Evolutionary conservation across 371 early-diverging fungal genomes (phyloP), one percentile per base, ranked within the genome.

Genomic region (Mortierella sp.): DNA sequence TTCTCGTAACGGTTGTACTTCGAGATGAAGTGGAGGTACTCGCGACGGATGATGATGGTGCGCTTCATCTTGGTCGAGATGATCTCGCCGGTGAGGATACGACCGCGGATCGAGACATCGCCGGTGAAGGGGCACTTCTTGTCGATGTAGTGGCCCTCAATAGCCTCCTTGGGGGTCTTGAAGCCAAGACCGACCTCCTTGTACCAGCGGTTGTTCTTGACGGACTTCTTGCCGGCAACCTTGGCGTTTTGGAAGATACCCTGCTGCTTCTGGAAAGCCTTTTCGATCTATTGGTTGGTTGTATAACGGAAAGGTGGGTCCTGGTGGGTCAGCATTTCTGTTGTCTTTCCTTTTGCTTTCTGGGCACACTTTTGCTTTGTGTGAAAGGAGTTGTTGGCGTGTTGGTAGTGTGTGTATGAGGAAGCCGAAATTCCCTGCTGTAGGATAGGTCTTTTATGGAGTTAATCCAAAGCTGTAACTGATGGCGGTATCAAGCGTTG

Each of bases 1-100:
- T 99, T 99, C 94, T 99, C 99, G 93, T 99, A 99, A 96, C 99
- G 98, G 95, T 99, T 98, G 96, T 99, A 99, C 95, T 99, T 99
- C 91, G 97, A 95, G 90, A 99, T 95, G 95, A 97, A 99, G 96
- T 99, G 99, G 83, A 99, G 95, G 95, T 99, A 99, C 89, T 99
- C 99, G 89, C 99, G 96, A 84, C 99, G 96, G 89, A 99, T 93
- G 88, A 99, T 95, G 91, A 99, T 93, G 88, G 99, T 99, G 90
- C 98, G 96, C 94, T 98, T 98, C 98, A 99, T 99, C 95, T 99
- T 99, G 95, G 94, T 97, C 88, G 98, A 98, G 84, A 95, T 91
- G 86, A 99, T 99, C 85, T 95, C 95, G 87, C 99, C 99, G 76
- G 97, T 96, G 80, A 99, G 93, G 91, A 99, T 98, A 91, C 98